Evolutionary conservation across 2,329 filamentous ascomycete genomes (phyloP), one percentile per base, ranked within the genome.

Genomic region (Aspergillus pseudoglaucus): DNA sequence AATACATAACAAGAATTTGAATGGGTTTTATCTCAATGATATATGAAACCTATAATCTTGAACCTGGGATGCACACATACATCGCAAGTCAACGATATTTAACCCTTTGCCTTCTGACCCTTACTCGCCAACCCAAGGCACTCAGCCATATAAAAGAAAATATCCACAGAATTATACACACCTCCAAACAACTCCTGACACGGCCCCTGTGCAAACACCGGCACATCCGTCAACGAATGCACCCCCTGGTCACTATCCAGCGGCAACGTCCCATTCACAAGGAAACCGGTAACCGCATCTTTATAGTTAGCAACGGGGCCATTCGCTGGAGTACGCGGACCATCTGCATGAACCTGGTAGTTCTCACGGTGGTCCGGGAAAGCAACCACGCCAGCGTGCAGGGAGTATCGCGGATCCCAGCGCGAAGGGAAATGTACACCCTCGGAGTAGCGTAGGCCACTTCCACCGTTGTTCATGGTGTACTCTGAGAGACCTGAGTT

Each of bases 381-480:
- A 27, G 86, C 86, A 43, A 76, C 80, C 30, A 88, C 68, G 45
- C 88, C 88, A 37, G 82, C 78, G 47, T 86, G 87, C 44, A 94
- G 81, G 49, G 86, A 85, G 70, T 91, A 93, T 27, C 88, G 80
- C 12, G 88, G 88, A 64, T 88, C 85, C 88, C 88, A 93, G 74
- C 88, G 89, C 53, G 80, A 75, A 17, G 88, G 88, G 76, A 93
- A 94, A 72, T 87, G 80, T 57, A 81, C 76, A 45, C 85, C 84
- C 18, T 87, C 86, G 58, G 78, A 78, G 74, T 91, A 91, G 48
- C 71, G 71, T 6, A 82, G 67, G 49, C 75, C 72, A 44, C 80
- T 79, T 2, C 77, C 73, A 54, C 86, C 76, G 47, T 75, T 72
- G 47, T 75, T 71, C 38, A 80, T 72, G 4, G 80, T 82, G 76